phyloP scores from a whole-genome alignment of 768 basidiomycete genomes.

The Macrolepiota dolichaula region DNA sequence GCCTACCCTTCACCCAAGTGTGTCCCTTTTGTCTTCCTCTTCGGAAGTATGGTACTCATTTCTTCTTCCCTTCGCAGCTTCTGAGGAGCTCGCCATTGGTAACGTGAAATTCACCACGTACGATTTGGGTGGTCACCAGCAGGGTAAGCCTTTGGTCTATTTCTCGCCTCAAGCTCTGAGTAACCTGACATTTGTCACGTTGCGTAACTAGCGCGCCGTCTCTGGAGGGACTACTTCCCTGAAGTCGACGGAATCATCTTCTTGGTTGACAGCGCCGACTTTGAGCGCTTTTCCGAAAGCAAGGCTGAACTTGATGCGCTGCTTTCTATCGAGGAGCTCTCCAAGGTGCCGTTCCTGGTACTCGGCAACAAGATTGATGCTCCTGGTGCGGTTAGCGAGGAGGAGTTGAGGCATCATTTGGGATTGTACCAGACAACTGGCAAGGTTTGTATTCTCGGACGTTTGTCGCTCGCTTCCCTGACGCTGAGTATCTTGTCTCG shows the following conservation, averaged over 20 bases:
- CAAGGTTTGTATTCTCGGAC: slow-evolving; percentile 59
- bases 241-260: slow-evolving; percentile 99
- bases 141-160: slow-evolving; percentile 51
- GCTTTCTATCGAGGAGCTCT: slow-evolving; percentile 90
- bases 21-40: slow-evolving; percentile 21
- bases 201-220: slow-evolving; percentile 69
- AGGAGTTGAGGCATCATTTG: slow-evolving; percentile 92
- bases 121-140: slow-evolving; percentile 96
- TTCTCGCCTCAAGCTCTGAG: neutral
- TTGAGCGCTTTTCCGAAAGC: slow-evolving; percentile 93
- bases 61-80: slow-evolving; percentile 52
- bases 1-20: slow-evolving; percentile 97
- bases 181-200: neutral
- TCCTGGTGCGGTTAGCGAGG: slow-evolving; percentile 95
- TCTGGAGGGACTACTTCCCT: slow-evolving; percentile 99
- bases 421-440: slow-evolving; percentile 99
- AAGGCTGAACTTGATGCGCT: slow-evolving; percentile 97
- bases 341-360: slow-evolving; percentile 96
- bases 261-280: slow-evolving; percentile 96
- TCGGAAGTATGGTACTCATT: slow-evolving; percentile 5
- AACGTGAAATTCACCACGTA: slow-evolving; percentile 99
- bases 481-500: neutral
- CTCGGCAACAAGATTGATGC: slow-evolving; percentile 99
- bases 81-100: slow-evolving; percentile 97
- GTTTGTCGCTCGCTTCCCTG: neutral